A percentile compares a stretch with the other conserved stretches of the same genome.
phyloP scores from a whole-genome alignment of 2,329 filamentous ascomycete species.

The Elsinoe arachidis region DNA sequence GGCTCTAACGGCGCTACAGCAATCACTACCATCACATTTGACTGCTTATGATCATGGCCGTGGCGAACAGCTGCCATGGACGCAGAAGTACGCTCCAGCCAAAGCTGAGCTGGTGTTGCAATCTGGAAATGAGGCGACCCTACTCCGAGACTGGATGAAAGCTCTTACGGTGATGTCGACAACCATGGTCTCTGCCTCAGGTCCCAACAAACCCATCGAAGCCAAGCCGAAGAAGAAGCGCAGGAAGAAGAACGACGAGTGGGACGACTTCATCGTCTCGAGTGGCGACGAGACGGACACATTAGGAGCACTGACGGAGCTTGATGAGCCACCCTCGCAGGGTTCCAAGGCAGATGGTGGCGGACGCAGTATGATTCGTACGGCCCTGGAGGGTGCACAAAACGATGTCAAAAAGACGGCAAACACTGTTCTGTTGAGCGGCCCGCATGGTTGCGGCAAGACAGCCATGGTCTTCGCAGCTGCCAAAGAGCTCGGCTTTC shows the following conservation, averaged over 20 bases:
- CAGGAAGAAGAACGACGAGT: slow-evolving; percentile 55
- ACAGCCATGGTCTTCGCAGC: slow-evolving; percentile 86
- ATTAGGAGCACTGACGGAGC: slow-evolving; percentile 48
- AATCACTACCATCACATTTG: slow-evolving; percentile 50
- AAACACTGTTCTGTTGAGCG: slow-evolving; percentile 82
- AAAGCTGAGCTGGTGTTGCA: slow-evolving; percentile 67
- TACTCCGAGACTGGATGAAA: slow-evolving; percentile 74
- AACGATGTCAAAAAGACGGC: slow-evolving; percentile 37
- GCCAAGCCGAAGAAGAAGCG: slow-evolving; percentile 50
- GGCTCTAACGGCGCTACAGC: slow-evolving; percentile 51
- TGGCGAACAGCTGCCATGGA: slow-evolving; percentile 68
- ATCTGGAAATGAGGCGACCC: slow-evolving; percentile 55
- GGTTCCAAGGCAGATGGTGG: slow-evolving; percentile 31
- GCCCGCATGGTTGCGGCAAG: slow-evolving; percentile 84
- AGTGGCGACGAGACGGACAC: slow-evolving; percentile 66
- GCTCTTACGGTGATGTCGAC: slow-evolving; percentile 69
- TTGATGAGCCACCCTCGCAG: slow-evolving; percentile 44
- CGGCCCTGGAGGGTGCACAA: slow-evolving; percentile 8
- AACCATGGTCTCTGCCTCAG: slow-evolving; percentile 43
- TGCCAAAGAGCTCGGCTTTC: slow-evolving; percentile 83
- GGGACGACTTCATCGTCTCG: slow-evolving; percentile 72
- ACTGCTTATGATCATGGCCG: slow-evolving; percentile 73
- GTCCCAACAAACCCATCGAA: slow-evolving; percentile 8
- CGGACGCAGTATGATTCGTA: slow-evolving; percentile 24
- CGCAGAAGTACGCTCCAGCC: slow-evolving; percentile 73